phyloP scores from a whole-genome alignment of 306 rosid species.

The Dalbergia cultrata region DNA sequence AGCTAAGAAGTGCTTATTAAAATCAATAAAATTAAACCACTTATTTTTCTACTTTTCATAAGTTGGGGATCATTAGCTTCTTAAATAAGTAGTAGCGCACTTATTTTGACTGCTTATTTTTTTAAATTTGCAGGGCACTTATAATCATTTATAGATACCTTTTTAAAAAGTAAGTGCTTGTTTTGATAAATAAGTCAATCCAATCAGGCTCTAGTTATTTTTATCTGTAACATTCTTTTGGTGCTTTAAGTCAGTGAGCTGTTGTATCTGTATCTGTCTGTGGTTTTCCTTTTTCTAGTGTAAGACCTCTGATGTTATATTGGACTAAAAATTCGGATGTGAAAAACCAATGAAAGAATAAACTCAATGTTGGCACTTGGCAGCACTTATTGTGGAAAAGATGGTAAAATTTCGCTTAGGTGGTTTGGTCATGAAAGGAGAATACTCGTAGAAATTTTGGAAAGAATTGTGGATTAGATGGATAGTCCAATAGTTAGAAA shows the following conservation, averaged over 20 bases:
- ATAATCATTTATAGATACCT: not conserved
- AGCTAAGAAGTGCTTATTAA: not conserved
- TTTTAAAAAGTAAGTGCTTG: not conserved
- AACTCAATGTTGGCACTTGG: too few species aligned
- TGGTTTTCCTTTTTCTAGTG: constrained; percentile 5
- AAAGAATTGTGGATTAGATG: too few species aligned
- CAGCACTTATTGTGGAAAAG: too few species aligned
- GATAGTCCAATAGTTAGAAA: too few species aligned
- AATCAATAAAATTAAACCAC: not conserved
- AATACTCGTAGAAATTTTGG: too few species aligned
- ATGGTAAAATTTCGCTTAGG: too few species aligned
- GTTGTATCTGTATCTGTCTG: not conserved
- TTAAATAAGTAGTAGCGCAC: not conserved
- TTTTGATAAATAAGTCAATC: not conserved
- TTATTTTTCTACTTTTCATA: not conserved
- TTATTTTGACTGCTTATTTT: not conserved
- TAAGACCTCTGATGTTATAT: not conserved
- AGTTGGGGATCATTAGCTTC: not conserved
- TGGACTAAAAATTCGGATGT: not conserved
- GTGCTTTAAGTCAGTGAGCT: constrained; percentile 1
- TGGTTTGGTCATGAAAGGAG: too few species aligned
- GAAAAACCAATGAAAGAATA: not conserved
- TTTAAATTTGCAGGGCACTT: not conserved
- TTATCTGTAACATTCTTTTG: not conserved
- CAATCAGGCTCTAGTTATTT: not conserved